Base-by-base conservation (phyloP, 305 asterid genomes). In the Fraxinus velutina region DNA sequence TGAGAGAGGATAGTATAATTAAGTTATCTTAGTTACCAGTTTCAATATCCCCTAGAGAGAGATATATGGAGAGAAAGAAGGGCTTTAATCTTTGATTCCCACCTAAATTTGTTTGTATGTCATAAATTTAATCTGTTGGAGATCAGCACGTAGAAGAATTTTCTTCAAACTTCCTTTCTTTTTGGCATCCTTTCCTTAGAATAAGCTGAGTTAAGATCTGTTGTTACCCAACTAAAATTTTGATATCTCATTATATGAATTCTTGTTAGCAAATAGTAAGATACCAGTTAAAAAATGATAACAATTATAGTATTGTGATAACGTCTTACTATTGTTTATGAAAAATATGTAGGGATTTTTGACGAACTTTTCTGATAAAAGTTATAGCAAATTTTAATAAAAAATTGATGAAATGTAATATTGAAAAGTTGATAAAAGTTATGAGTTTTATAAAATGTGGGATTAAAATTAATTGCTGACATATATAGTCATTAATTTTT, bases 1-100 rank as follows among this genome's bases (percentile, higher is more conserved):
- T 88, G 78, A 84, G 72, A 0, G 86, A 87, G 68, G 87, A 88
- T 80, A 87, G 86, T 84, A 78, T 87, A 4, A 81, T 90, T 60
- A 90, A 64, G 79, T 79, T 85, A 4, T 86, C 90, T 5, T 87
- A 86, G 2, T 66, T 89, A 71, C 89, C 92, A 0, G n/a, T 66
- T 80, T 88, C 93, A 39, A 90, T 81, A 88, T 88, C 92, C 33
- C 64, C 44, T 32, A 55, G 81, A 27, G 64, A 77, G 79, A 85
- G 52, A 82, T 52, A 71, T 17, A 21, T 13, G 47, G 12, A n/a
- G 52, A 71, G 13, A 78, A 24, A 64, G 12, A 62, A 64, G 22
- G 10, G 44, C 52, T 60, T 70, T 13, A 24, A 64, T 22, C 15
- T 24, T 64, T 62, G 36, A 64, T 8, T 64, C 73, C 33, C 34